Percentiles rank a stretch among this genome's conserved stretches.
Evolutionary conservation across 2,329 filamentous ascomycete genomes (phyloP).

Genomic region (Emericellopsis atlantica): DNA sequence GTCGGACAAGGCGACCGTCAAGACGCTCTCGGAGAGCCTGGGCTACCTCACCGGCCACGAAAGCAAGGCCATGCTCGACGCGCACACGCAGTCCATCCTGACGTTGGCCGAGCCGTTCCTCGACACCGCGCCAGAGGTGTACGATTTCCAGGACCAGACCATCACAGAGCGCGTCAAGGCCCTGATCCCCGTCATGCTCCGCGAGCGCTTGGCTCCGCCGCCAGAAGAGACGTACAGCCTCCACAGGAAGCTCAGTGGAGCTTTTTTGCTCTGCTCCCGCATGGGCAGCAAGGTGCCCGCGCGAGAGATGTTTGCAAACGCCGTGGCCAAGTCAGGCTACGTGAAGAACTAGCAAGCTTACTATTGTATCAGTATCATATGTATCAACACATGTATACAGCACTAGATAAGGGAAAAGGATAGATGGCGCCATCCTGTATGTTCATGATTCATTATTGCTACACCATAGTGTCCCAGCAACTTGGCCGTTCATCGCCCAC

Average conservation of each 20-base stretch:
- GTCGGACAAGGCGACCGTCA: conserved; percentile 51
- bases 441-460: background rate
- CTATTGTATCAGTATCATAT: conserved; percentile 1
- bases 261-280: conserved; percentile 81
- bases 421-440: too few relatives aligned
- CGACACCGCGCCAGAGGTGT: conserved; percentile 61
- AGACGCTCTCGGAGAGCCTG: conserved; percentile 57
- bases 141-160: conserved; percentile 89
- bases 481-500: conserved; percentile 1
- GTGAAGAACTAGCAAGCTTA: conserved; percentile 3
- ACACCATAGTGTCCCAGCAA: too few relatives aligned
- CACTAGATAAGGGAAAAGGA: too few relatives aligned
- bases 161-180: conserved; percentile 87
- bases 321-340: conserved; percentile 24
- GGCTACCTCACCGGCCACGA: conserved; percentile 92
- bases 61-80: conserved; percentile 73
- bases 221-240: conserved; percentile 96
- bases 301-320: conserved; percentile 62
- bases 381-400: background rate
- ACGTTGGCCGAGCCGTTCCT: conserved; percentile 90
- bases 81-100: conserved; percentile 77
- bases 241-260: conserved; percentile 89
- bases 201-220: conserved; percentile 76
- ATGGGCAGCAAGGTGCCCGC: conserved; percentile 75
- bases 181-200: conserved; percentile 86